Conservation (phyloP, 2,329 filamentous ascomycete species). For the Pseudogymnoascus sp. region DNA sequence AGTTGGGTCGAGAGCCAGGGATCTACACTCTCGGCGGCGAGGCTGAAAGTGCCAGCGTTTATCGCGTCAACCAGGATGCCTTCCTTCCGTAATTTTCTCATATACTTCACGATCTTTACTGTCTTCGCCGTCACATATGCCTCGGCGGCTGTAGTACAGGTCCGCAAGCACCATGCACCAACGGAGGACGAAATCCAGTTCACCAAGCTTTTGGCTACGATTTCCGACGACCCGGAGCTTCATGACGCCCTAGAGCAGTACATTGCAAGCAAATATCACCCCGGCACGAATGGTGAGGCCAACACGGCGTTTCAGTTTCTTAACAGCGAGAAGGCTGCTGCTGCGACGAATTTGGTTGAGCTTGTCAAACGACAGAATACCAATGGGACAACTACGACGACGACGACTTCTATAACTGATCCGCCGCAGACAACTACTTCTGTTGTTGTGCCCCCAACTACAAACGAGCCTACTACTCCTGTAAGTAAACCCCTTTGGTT, state of each 20-base stretch:
- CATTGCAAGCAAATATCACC: not conserved
- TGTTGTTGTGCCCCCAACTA: not conserved
- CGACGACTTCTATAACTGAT: not conserved
- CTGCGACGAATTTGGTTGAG: not conserved
- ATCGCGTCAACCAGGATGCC: not conserved
- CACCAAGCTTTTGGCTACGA: not conserved
- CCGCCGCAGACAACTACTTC: not conserved
- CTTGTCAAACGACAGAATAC: not conserved
- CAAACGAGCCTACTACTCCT: not conserved
- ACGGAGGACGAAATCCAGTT: slow-evolving; percentile 3
- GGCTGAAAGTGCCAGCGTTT: not conserved
- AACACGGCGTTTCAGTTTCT: not conserved
- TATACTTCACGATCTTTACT: not conserved
- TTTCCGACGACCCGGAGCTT: not conserved
- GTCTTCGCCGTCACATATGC: not conserved
- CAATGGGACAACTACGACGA: not conserved
- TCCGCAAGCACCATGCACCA: not conserved
- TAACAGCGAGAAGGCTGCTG: not conserved
- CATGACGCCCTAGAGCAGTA: not conserved
- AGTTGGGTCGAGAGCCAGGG: not conserved
- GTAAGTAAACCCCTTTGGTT: not conserved
- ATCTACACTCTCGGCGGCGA: not conserved
- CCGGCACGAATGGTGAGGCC: not conserved
- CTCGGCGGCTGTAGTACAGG: not conserved
- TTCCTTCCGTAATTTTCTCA: not conserved